Conservation (phyloP, 352 stramenopile genomes). For the Globisporangium camurandrum region DNA sequence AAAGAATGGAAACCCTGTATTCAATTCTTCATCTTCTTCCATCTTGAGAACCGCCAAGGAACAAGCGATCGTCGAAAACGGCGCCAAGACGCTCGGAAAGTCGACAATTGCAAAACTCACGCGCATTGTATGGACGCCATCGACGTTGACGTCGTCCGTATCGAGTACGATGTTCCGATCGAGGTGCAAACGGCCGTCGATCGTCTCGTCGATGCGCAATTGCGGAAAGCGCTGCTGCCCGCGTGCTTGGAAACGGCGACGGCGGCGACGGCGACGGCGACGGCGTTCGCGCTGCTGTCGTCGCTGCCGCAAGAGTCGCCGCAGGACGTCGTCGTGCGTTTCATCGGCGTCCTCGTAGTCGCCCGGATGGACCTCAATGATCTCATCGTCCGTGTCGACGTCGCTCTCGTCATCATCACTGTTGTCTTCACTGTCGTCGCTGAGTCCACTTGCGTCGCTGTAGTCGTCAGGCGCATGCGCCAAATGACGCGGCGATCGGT, state of each 20-base stretch:
- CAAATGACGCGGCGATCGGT: no score
- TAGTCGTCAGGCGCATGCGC: neutral
- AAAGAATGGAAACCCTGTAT: constrained; percentile 54
- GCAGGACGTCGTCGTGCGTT: constrained; percentile 3
- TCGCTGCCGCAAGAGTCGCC: neutral
- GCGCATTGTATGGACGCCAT: constrained; percentile 55
- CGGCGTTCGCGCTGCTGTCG: no score
- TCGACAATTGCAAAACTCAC: constrained; percentile 57
- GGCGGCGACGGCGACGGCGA: neutral
- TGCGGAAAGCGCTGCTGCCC: constrained; percentile 30
- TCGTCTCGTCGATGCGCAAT: constrained; percentile 38
- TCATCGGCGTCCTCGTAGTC: constrained; percentile 11
- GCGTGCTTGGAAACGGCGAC: neutral
- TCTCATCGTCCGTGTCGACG: constrained; percentile 5
- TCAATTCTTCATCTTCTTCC: constrained; percentile 69
- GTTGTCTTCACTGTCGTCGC: no score
- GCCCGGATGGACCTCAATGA: constrained; percentile 12
- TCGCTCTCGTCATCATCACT: constrained; percentile 9
- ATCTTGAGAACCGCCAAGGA: constrained; percentile 59
- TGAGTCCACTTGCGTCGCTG: neutral
- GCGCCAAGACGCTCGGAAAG: constrained; percentile 61
- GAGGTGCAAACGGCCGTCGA: constrained; percentile 43
- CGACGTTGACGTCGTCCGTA: constrained; percentile 53
- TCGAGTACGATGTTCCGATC: constrained; percentile 60
- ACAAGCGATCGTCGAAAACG: constrained; percentile 64